Evolutionary conservation across 352 stramenopile species (phyloP).

Genomic region (Phytophthora foliorum): DNA sequence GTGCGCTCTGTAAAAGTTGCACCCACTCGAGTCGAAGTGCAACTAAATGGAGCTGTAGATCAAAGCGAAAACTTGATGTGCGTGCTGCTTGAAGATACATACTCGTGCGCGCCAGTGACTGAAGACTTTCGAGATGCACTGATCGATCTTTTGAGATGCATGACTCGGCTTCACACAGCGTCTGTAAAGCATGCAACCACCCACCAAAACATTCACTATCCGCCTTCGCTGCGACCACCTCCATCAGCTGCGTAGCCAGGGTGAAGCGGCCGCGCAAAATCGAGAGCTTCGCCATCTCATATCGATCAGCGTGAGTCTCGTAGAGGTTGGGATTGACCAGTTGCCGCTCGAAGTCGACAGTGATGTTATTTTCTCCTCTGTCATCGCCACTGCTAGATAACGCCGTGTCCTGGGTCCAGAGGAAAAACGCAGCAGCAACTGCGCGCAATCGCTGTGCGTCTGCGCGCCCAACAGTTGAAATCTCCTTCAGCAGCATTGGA

Average conservation of each 20-base stretch:
- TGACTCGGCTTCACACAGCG: conserved; percentile 46
- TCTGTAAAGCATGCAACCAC: conserved; percentile 51
- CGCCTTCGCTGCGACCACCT: conserved; percentile 25
- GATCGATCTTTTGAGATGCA: conserved; percentile 28
- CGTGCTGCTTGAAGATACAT: conserved; percentile 48
- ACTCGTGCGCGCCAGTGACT: conserved; percentile 31
- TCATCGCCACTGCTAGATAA: background rate
- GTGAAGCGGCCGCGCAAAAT: conserved; percentile 49
- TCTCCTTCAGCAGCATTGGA: conserved; percentile 37
- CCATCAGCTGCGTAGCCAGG: conserved; percentile 38
- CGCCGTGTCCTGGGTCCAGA: conserved; percentile 37
- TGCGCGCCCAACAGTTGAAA: conserved; percentile 1
- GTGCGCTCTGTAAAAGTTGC: conserved; percentile 49
- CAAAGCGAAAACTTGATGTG: conserved; percentile 53
- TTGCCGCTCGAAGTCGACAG: conserved; percentile 30
- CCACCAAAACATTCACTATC: conserved; percentile 60
- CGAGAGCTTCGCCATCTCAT: conserved; percentile 53
- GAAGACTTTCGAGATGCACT: conserved; percentile 42
- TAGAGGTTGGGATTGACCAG: conserved; percentile 28
- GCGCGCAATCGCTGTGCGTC: conserved; percentile 39
- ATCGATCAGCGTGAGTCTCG: conserved; percentile 50
- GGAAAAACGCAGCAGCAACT: conserved; percentile 41
- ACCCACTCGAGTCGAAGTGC: conserved; percentile 50
- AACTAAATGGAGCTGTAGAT: conserved; percentile 53
- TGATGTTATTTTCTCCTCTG: conserved; percentile 5